Percentiles rank a stretch among this genome's conserved stretches.
phyloP scores from a whole-genome alignment of 2,329 filamentous ascomycete genomes.

The Fusarium xylarioides region DNA sequence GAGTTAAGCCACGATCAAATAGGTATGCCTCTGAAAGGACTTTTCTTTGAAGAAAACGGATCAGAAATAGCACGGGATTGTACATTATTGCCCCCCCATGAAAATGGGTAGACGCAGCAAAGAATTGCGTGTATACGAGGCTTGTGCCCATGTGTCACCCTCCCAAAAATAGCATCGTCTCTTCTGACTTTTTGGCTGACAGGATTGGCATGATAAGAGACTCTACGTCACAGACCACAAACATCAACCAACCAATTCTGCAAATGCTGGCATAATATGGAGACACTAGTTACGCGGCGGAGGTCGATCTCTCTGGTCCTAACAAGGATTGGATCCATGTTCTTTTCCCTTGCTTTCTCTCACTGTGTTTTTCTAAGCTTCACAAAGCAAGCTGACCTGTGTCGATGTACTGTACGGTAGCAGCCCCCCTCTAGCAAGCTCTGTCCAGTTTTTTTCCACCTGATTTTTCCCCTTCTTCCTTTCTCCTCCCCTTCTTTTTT shows the following conservation, averaged over 20 bases:
- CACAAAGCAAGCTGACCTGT: not conserved
- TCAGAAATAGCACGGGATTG: not conserved
- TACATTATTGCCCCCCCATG: not conserved
- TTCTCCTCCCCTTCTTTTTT: not conserved
- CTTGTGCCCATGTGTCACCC: not conserved
- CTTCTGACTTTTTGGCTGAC: constrained; percentile 4
- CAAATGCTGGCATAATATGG: constrained; percentile 10
- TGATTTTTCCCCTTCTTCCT: constrained; percentile 6
- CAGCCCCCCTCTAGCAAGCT: not conserved
- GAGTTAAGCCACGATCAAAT: not conserved
- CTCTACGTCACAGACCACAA: constrained; percentile 23
- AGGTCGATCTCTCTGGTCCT: constrained; percentile 12
- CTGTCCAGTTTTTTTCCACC: not conserved
- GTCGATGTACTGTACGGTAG: not conserved
- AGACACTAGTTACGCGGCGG: constrained; percentile 26
- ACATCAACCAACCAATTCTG: constrained; percentile 9
- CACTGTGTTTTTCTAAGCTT: constrained; percentile 1
- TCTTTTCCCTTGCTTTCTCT: not conserved
- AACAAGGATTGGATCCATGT: constrained; percentile 14
- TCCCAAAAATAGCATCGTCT: constrained; percentile 29
- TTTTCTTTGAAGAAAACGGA: not conserved
- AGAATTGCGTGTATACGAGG: constrained; percentile 27
- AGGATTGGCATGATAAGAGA: not conserved
- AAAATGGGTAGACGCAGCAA: not conserved
- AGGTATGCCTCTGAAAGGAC: not conserved